A percentile compares a stretch with the other conserved stretches of the same genome.
These are phyloP conservation scores for Trametes versicolor DNA, from an alignment of 1,284 basidiomycete species.

Conservation along the genomic window DNA sequence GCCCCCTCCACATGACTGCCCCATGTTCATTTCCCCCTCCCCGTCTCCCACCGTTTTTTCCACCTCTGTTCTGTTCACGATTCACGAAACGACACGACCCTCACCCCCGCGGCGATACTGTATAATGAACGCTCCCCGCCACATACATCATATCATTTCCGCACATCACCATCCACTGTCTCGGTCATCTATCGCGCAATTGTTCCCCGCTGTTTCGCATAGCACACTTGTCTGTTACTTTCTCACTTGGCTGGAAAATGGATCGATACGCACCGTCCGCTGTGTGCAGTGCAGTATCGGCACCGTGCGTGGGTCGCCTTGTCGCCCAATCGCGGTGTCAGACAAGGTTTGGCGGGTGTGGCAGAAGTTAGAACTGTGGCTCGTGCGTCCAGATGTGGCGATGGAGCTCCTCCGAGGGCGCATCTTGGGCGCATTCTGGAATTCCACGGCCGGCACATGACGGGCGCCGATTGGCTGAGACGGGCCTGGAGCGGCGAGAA, in stretches of 20 bases:
- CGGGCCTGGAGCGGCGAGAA: constrained; percentile 33
- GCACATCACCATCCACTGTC: constrained; percentile 31
- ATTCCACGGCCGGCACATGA: constrained; percentile 21
- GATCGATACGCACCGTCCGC: constrained; percentile 10
- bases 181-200: constrained; percentile 29
- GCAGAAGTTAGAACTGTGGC: constrained; percentile 21
- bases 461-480: constrained; percentile 27
- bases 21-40: constrained; percentile 16
- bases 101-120: constrained; percentile 36
- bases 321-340: constrained; percentile 10
- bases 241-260: constrained; percentile 16
- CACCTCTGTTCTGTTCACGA: constrained; percentile 27
- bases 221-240: constrained; percentile 19
- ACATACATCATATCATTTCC: constrained; percentile 25
- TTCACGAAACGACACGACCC: constrained; percentile 38
- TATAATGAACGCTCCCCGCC: constrained; percentile 41
- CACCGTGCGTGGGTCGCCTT: not conserved
- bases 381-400: constrained; percentile 25
- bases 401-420: constrained; percentile 7
- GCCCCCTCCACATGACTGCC: constrained; percentile 32
- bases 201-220: constrained; percentile 29
- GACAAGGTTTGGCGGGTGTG: constrained; percentile 21
- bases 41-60: constrained; percentile 11
- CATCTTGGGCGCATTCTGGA: constrained; percentile 24
- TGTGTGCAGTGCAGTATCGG: constrained; percentile 7